Conservation (phyloP, 768 basidiomycete genomes). For the Termitomyces sp. region DNA sequence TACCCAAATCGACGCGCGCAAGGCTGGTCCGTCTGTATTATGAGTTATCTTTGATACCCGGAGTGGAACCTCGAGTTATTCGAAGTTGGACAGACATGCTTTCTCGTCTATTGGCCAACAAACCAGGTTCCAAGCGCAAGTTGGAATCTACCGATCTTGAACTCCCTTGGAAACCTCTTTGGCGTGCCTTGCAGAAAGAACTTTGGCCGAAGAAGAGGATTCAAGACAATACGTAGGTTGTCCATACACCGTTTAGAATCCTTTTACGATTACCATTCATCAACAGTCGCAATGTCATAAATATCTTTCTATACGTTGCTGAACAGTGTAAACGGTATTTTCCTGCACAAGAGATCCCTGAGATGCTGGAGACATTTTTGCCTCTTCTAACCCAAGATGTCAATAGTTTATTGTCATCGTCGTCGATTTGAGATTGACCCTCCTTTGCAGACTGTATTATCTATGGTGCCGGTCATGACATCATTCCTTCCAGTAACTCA, state of each 20-base stretch:
- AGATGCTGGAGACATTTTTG: conserved; percentile 68
- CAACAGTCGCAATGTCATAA: conserved; percentile 58
- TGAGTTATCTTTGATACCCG: conserved; percentile 72
- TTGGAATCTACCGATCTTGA: conserved; percentile 63
- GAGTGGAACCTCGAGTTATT: conserved; percentile 65
- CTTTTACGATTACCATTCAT: background rate
- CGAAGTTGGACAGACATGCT: conserved; percentile 80
- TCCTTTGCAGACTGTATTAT: conserved; percentile 49
- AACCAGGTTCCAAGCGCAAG: conserved; percentile 59
- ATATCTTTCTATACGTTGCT: conserved; percentile 69
- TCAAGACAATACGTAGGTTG: conserved; percentile 51
- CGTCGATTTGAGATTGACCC: background rate
- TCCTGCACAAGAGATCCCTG: conserved; percentile 54
- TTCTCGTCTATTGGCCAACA: conserved; percentile 62
- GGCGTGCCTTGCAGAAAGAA: conserved; percentile 69
- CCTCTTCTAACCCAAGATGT: conserved; percentile 72
- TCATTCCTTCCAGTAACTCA: conserved; percentile 73
- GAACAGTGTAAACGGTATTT: conserved; percentile 72
- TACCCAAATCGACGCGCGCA: conserved; percentile 62
- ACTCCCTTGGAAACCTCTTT: conserved; percentile 73
- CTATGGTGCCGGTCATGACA: conserved; percentile 70
- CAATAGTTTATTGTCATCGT: conserved; percentile 18
- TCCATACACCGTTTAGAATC: background rate
- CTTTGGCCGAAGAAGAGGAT: conserved; percentile 66
- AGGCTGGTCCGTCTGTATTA: conserved; percentile 75